phyloP scores from a whole-genome alignment of 2,329 filamentous ascomycete genomes.

The Ophiostoma sp. region DNA sequence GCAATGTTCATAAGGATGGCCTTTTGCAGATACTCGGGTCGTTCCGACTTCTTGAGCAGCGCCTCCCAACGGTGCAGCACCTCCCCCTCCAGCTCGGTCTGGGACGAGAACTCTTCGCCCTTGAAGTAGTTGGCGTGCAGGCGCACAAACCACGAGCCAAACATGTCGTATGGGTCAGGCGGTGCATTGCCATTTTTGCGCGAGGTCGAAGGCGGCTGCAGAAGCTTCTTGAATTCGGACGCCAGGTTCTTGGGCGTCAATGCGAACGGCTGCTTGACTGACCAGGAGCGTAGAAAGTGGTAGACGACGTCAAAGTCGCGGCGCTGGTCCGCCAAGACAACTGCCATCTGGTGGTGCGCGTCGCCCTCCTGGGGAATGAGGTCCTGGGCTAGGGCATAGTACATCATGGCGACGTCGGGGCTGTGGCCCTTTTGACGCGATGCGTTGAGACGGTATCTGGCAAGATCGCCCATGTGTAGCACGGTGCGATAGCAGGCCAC shows the following conservation, averaged over 20 bases:
- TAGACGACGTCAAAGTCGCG: slow-evolving; percentile 76
- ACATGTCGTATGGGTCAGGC: slow-evolving; percentile 55
- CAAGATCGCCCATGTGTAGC: slow-evolving; percentile 82
- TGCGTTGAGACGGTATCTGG: slow-evolving; percentile 70
- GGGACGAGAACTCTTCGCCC: slow-evolving; percentile 66
- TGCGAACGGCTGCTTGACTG: slow-evolving; percentile 67
- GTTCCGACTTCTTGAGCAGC: slow-evolving; percentile 62
- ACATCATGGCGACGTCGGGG: slow-evolving; percentile 74
- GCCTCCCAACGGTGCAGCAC: slow-evolving; percentile 72
- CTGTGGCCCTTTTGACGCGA: slow-evolving; percentile 66
- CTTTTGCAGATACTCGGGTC: slow-evolving; percentile 64
- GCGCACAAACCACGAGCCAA: slow-evolving; percentile 76
- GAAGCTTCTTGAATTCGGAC: slow-evolving; percentile 62
- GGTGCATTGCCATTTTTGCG: slow-evolving; percentile 28
- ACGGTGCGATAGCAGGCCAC: slow-evolving; percentile 75
- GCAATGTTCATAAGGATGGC: slow-evolving; percentile 82
- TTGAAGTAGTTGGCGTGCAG: slow-evolving; percentile 81
- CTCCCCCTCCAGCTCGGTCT: slow-evolving; percentile 78
- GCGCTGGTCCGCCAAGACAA: slow-evolving; percentile 72
- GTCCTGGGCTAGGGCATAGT: slow-evolving; percentile 75
- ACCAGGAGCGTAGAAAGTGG: slow-evolving; percentile 78
- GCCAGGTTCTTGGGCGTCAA: slow-evolving; percentile 71
- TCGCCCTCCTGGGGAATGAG: slow-evolving; percentile 73
- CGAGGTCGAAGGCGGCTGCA: slow-evolving; percentile 32
- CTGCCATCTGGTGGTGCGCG: slow-evolving; percentile 84